Percentiles rank a stretch among this genome's conserved stretches.
These are phyloP conservation scores for Tuber magnatum DNA, from an alignment of 495 filamentous ascomycete species.

Conservation along the genomic window DNA sequence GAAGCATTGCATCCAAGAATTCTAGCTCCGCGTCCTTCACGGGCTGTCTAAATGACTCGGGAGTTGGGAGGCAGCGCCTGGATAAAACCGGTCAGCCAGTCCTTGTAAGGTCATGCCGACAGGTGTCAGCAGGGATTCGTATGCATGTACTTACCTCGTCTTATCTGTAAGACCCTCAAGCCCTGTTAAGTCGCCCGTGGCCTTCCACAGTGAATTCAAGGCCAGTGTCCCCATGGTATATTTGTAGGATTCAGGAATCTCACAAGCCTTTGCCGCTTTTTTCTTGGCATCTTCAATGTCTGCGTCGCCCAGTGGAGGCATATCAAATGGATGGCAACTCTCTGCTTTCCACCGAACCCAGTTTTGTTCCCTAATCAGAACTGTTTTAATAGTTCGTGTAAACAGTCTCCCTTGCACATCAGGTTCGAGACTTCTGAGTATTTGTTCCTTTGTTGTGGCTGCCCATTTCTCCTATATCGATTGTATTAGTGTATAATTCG, in stretches of 20 bases:
- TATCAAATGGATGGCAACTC: constrained; percentile 76
- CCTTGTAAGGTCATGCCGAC: background rate
- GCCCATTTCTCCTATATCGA: constrained; percentile 62
- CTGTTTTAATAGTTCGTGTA: constrained; percentile 90
- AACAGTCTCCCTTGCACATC: constrained; percentile 82
- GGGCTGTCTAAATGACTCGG: constrained; percentile 49
- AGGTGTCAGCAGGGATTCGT: constrained; percentile 1
- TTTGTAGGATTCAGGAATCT: constrained; percentile 58
- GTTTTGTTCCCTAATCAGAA: constrained; percentile 89
- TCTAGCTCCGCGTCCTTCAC: constrained; percentile 51
- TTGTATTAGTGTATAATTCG: constrained; percentile 8
- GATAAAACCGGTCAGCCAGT: constrained; percentile 30
- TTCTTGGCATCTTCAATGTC: constrained; percentile 61
- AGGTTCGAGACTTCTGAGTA: constrained; percentile 71
- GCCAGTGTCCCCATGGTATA: constrained; percentile 64
- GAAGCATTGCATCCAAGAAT: constrained; percentile 66
- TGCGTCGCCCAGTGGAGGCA: constrained; percentile 56
- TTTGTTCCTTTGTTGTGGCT: constrained; percentile 58
- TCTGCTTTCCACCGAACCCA: constrained; percentile 98
- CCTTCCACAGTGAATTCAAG: constrained; percentile 68
- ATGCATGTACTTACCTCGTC: constrained; percentile 46
- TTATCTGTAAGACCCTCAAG: constrained; percentile 55
- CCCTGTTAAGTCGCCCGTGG: constrained; percentile 45
- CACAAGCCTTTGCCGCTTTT: constrained; percentile 56
- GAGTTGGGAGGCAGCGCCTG: constrained; percentile 48